Evolutionary conservation across 768 basidiomycete genomes (phyloP).

Genomic region (Tubosaeta brunneosetosa): DNA sequence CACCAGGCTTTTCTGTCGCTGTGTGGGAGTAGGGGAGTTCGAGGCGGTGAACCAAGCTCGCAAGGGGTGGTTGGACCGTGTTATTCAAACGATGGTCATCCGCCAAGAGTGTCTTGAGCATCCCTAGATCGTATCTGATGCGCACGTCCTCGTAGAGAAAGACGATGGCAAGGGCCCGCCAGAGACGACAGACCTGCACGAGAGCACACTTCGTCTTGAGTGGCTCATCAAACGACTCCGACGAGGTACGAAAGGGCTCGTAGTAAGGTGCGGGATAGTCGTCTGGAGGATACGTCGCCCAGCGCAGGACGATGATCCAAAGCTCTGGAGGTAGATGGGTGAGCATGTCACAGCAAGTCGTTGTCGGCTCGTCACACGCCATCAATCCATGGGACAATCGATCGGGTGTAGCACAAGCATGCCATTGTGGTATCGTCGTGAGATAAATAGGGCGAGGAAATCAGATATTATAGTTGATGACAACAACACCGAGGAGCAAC

Average conservation of each 20-base stretch:
- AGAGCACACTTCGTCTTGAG: conserved; percentile 39
- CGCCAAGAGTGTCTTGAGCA: conserved; percentile 32
- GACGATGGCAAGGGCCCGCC: conserved; percentile 44
- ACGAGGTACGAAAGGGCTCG: conserved; percentile 43
- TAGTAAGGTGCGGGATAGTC: conserved; percentile 34
- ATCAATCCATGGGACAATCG: not conserved
- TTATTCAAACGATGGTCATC: conserved; percentile 5
- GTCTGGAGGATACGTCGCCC: conserved; percentile 32
- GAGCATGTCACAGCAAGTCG: not conserved
- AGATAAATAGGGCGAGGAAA: conserved; percentile 26
- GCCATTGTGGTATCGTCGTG: conserved; percentile 31
- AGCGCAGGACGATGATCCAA: conserved; percentile 49
- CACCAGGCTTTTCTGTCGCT: conserved; percentile 31
- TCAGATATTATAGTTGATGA: conserved; percentile 29
- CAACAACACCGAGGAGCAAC: conserved; percentile 22
- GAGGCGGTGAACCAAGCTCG: conserved; percentile 47
- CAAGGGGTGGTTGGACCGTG: conserved; percentile 17
- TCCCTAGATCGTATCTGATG: conserved; percentile 31
- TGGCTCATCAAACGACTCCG: conserved; percentile 26
- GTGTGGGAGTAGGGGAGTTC: conserved; percentile 58
- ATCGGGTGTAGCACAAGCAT: conserved; percentile 10
- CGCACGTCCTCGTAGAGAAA: conserved; percentile 53
- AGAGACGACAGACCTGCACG: conserved; percentile 52
- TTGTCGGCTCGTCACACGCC: conserved; percentile 6
- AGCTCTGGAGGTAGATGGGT: conserved; percentile 45